A percentile compares a stretch with the other conserved stretches of the same genome.
Evolutionary conservation across 2,329 filamentous ascomycete genomes (phyloP).

Genomic region (Davidsoniella australis): DNA sequence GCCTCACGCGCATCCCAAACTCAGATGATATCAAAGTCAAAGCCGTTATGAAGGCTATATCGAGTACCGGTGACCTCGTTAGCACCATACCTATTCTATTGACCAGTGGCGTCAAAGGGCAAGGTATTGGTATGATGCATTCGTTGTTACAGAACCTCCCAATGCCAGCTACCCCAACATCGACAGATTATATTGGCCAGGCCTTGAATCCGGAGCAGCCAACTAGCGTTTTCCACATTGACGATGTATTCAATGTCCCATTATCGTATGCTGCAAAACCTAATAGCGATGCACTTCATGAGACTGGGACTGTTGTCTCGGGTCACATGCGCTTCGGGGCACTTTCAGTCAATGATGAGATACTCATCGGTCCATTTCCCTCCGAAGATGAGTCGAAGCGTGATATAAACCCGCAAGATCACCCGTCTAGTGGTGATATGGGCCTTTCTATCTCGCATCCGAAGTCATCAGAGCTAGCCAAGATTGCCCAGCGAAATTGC

Average conservation of each 20-base stretch:
- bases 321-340: slow-evolving; percentile 68
- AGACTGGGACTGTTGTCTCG: slow-evolving; percentile 57
- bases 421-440: slow-evolving; percentile 20
- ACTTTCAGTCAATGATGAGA: slow-evolving; percentile 58
- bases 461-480: slow-evolving; percentile 34
- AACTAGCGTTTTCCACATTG: slow-evolving; percentile 64
- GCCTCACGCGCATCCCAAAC: slow-evolving; percentile 38
- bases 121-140: slow-evolving; percentile 66
- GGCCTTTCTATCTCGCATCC: slow-evolving; percentile 33
- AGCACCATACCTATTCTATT: slow-evolving; percentile 64
- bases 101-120: slow-evolving; percentile 72
- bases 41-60: slow-evolving; percentile 34
- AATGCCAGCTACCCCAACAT: slow-evolving; percentile 38
- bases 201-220: slow-evolving; percentile 42
- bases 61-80: slow-evolving; percentile 22
- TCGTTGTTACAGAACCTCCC: slow-evolving; percentile 64
- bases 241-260: slow-evolving; percentile 70
- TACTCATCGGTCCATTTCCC: slow-evolving; percentile 66
- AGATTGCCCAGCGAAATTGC: slow-evolving; percentile 34
- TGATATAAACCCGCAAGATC: slow-evolving; percentile 24
- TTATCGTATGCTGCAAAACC: slow-evolving; percentile 30
- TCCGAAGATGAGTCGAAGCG: slow-evolving; percentile 25
- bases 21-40: slow-evolving; percentile 41
- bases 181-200: slow-evolving; percentile 36
- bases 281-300: slow-evolving; percentile 19